These are phyloP conservation scores for Penicillium capsulatum DNA, from an alignment of 2,329 filamentous ascomycete species.

Conservation along the genomic window DNA sequence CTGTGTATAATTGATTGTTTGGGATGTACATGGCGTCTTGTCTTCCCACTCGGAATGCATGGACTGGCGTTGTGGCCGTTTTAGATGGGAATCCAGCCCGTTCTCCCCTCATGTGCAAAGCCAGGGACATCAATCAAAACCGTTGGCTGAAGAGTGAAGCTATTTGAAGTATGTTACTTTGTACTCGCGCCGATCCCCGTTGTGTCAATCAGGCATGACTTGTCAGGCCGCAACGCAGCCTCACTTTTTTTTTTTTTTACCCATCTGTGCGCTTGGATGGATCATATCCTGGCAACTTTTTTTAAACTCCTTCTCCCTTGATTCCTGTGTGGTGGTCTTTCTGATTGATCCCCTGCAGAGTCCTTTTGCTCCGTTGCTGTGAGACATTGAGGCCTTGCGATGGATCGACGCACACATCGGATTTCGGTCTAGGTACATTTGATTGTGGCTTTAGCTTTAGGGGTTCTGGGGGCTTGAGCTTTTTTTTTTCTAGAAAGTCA, in stretches of 20 bases:
- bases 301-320: conserved; percentile 6
- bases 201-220: conserved; percentile 23
- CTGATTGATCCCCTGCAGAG: conserved; percentile 22
- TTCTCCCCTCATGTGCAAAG: conserved; percentile 3
- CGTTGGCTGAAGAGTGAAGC: too few species aligned
- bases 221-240: conserved; percentile 26
- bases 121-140: background rate
- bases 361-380: conserved; percentile 21
- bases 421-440: background rate
- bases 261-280: conserved; percentile 20
- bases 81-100: background rate
- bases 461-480: conserved; percentile 5
- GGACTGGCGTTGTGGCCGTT: conserved; percentile 28
- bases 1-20: conserved; percentile 22
- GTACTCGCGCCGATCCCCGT: conserved; percentile 4
- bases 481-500: conserved; percentile 5
- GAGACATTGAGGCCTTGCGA: conserved; percentile 25
- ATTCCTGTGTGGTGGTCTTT: background rate
- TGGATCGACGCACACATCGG: conserved; percentile 17
- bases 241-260: conserved; percentile 9
- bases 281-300: conserved; percentile 5
- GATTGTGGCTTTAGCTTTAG: conserved; percentile 1
- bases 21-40: conserved; percentile 33
- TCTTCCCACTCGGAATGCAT: conserved; percentile 30
- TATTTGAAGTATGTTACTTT: conserved; percentile 1